Conservation (phyloP, 2,329 filamentous ascomycete species). For the Botryosphaeria dothidea region DNA sequence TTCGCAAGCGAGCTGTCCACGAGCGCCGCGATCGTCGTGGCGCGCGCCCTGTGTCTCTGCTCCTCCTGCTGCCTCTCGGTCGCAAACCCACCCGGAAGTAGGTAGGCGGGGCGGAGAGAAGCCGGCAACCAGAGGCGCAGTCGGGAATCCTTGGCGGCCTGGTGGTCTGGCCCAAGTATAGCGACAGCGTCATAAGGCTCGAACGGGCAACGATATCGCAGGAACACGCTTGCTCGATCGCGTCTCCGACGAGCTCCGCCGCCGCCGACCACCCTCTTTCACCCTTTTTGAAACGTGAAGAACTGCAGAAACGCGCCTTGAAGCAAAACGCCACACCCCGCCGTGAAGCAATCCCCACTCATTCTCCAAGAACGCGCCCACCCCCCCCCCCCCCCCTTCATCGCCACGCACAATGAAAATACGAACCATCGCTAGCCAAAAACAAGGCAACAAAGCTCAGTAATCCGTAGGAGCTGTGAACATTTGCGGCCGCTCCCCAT, state of each 20-base stretch:
- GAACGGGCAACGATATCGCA: not conserved
- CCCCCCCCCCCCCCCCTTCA: too few species aligned
- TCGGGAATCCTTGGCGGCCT: not conserved
- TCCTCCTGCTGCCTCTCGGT: not conserved
- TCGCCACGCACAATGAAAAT: not conserved
- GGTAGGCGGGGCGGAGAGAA: not conserved
- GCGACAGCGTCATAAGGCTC: constrained; percentile 5
- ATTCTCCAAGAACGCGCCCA: not conserved
- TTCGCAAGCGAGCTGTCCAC: not conserved
- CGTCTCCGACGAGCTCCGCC: not conserved
- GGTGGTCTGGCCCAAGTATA: constrained; percentile 1
- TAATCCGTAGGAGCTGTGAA: too few species aligned
- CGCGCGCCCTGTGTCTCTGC: not conserved
- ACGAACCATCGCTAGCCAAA: not conserved
- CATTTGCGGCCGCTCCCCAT: too few species aligned
- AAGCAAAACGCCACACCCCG: not conserved
- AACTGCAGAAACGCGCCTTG: not conserved
- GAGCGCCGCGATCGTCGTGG: not conserved
- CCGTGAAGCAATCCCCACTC: not conserved
- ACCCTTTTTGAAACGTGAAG: not conserved
- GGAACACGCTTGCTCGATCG: not conserved
- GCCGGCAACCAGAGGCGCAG: not conserved
- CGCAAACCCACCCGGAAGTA: not conserved
- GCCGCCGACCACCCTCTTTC: not conserved
- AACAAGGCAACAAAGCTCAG: constrained; percentile 2